Percentiles rank a stretch among this genome's conserved stretches.
These are phyloP conservation scores for Suillus bovinus DNA, from an alignment of 768 basidiomycete species.

Conservation along the genomic window DNA sequence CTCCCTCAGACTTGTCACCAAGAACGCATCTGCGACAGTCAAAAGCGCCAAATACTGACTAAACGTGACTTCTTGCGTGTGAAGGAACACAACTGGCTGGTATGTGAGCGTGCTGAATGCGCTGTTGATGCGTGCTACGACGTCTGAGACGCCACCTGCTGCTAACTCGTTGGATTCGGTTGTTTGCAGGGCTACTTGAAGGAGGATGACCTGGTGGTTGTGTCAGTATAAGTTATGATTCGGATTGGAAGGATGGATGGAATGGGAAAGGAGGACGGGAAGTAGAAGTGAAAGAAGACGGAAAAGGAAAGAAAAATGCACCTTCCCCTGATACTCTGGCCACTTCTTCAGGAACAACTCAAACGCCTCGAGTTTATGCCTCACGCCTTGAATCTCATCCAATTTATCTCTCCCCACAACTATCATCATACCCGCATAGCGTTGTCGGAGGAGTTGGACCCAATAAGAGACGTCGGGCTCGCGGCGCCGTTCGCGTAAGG, in stretches of 20 bases:
- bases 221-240: background rate
- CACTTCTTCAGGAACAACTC: conserved; percentile 78
- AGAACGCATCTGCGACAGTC: conserved; percentile 82
- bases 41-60: conserved; percentile 82
- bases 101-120: conserved; percentile 84
- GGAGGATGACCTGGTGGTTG: conserved; percentile 61
- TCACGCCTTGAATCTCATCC: conserved; percentile 84
- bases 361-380: conserved; percentile 82
- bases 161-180: conserved; percentile 75
- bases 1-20: conserved; percentile 82
- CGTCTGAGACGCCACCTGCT: conserved; percentile 63
- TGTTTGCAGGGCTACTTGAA: conserved; percentile 86
- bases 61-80: conserved; percentile 83
- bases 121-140: conserved; percentile 77
- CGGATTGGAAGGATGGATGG: background rate
- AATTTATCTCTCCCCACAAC: conserved; percentile 89
- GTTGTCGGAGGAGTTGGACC: conserved; percentile 75
- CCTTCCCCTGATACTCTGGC: conserved; percentile 80
- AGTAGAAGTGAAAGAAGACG: background rate
- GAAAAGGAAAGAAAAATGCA: conserved; percentile 19
- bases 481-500: conserved; percentile 65
- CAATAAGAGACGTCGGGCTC: conserved; percentile 82
- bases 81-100: conserved; percentile 84
- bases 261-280: background rate
- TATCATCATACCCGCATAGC: conserved; percentile 84